Evolutionary conservation across 2,329 filamentous ascomycete species (phyloP).

Genomic region (Penicillium janthinellum): DNA sequence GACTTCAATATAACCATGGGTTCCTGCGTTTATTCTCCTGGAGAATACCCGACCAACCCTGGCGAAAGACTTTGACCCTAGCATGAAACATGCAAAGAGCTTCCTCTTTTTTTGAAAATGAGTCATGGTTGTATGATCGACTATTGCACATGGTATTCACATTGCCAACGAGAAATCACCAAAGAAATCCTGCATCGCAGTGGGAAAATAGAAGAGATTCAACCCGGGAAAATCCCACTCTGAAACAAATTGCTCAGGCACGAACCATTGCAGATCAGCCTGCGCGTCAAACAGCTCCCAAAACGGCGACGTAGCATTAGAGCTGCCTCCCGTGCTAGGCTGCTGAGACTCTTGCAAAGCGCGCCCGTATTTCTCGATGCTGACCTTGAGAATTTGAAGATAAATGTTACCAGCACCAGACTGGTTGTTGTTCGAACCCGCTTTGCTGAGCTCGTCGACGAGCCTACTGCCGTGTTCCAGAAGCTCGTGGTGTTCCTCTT

Average conservation of each 20-base stretch:
- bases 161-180: conserved; percentile 44
- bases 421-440: conserved; percentile 33
- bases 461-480: conserved; percentile 49
- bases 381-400: conserved; percentile 52
- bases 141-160: conserved; percentile 7
- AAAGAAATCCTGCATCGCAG: conserved; percentile 53
- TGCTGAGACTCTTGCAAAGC: conserved; percentile 43
- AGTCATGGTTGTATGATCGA: not conserved
- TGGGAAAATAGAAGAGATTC: conserved; percentile 54
- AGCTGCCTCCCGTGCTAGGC: conserved; percentile 13
- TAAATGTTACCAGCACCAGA: conserved; percentile 51
- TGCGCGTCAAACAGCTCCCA: conserved; percentile 44
- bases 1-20: no score
- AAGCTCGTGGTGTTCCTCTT: conserved; percentile 43
- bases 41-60: no score
- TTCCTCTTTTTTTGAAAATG: no score
- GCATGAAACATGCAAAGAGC: no score
- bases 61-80: no score
- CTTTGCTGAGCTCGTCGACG: conserved; percentile 45
- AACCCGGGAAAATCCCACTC: conserved; percentile 61
- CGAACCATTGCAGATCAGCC: conserved; percentile 55
- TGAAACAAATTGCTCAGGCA: conserved; percentile 59
- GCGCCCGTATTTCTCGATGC: conserved; percentile 54
- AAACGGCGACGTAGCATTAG: conserved; percentile 30
- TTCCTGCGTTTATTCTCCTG: no score